A percentile compares a stretch with the other conserved stretches of the same genome.
Evolutionary conservation across 2,329 filamentous ascomycete genomes (phyloP).

Genomic region (Fusarium sp.): DNA sequence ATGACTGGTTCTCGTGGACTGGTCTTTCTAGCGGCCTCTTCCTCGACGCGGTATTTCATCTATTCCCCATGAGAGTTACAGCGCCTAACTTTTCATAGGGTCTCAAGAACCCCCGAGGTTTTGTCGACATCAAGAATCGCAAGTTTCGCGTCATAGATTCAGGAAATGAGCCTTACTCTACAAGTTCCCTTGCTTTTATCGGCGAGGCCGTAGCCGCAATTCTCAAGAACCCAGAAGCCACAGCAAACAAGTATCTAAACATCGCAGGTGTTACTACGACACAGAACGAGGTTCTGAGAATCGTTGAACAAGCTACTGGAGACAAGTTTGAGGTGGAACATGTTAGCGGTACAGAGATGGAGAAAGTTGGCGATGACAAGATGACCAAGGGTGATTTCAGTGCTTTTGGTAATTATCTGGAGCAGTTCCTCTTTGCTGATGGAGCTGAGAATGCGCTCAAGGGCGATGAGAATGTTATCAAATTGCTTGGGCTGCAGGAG

Average conservation of each 20-base stretch:
- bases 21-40: background rate
- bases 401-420: slow-evolving; percentile 15
- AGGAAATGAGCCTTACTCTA: slow-evolving; percentile 11
- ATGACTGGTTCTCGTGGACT: slow-evolving; percentile 23
- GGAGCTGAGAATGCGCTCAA: background rate
- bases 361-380: slow-evolving; percentile 17
- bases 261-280: slow-evolving; percentile 17
- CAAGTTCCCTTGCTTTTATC: background rate
- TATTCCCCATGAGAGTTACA: rapidly evolving
- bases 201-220: slow-evolving; percentile 11
- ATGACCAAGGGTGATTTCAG: slow-evolving; percentile 9
- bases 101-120: background rate
- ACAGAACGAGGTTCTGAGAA: slow-evolving; percentile 5
- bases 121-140: slow-evolving; percentile 7
- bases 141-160: slow-evolving; percentile 22
- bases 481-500: background rate
- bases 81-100: background rate
- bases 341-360: background rate
- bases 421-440: slow-evolving; percentile 19
- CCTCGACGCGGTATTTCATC: slow-evolving; percentile 2
- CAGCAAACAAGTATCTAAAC: slow-evolving; percentile 10
- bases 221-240: background rate
- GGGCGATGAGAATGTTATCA: slow-evolving; percentile 3
- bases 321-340: slow-evolving; percentile 13
- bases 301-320: background rate